Conservation (phyloP, 1,284 basidiomycete genomes). For the Spongiforma sp. region DNA sequence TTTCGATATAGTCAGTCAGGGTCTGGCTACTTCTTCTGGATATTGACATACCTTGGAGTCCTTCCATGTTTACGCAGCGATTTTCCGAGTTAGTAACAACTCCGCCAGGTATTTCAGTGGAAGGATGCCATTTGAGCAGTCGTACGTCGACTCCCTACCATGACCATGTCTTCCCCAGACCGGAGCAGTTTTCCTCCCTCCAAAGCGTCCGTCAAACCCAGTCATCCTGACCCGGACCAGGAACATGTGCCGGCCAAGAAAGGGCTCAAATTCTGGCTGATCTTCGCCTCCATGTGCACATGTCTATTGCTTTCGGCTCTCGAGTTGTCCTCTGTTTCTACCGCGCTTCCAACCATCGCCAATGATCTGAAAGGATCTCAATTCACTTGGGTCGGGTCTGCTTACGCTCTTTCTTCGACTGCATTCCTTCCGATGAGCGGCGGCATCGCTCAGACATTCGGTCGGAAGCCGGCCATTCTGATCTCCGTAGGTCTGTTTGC, state of each 20-base stretch:
- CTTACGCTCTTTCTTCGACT: slow-evolving; percentile 42
- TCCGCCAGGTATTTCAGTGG: no score
- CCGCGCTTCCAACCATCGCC: slow-evolving; percentile 43
- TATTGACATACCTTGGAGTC: no score
- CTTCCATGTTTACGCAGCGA: no score
- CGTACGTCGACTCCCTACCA: not conserved
- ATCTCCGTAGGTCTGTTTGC: slow-evolving; percentile 48
- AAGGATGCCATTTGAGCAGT: no score
- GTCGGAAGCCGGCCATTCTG: slow-evolving; percentile 42
- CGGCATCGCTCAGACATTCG: slow-evolving; percentile 41
- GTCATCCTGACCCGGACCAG: no score
- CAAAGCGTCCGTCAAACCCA: not conserved
- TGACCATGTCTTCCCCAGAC: not conserved
- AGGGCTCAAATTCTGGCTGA: slow-evolving; percentile 12
- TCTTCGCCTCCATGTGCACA: slow-evolving; percentile 14
- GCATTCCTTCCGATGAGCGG: slow-evolving; percentile 34
- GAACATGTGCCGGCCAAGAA: not conserved
- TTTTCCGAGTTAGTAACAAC: no score
- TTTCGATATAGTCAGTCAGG: no score
- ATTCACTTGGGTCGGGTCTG: slow-evolving; percentile 44
- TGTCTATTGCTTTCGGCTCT: slow-evolving; percentile 18
- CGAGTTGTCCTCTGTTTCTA: slow-evolving; percentile 20
- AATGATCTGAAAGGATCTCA: slow-evolving; percentile 34
- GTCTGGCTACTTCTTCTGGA: no score
- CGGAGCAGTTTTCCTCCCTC: not conserved